Evolutionary conservation across 2,329 filamentous ascomycete species (phyloP), one percentile per base, ranked within the genome.

Genomic region (Aspergillus piperis): DNA sequence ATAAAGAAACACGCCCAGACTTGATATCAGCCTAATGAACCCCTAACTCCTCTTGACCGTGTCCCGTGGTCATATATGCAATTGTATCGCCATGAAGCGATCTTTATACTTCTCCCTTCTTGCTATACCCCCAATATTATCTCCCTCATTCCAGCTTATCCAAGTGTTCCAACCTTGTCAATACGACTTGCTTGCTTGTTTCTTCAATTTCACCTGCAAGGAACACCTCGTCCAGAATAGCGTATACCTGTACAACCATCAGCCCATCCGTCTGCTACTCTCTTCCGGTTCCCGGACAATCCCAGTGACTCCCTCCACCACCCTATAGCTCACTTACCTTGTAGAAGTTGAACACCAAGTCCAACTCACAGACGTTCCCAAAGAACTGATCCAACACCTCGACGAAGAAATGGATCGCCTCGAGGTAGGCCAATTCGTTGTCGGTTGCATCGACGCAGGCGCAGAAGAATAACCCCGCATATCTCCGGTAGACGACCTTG

Each of bases 351-450:
- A 89, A 88, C 17, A 88, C 86, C 75, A 99, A 82, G 80, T 99
- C 95, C 75, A 99, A 83, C 82, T 99, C 95, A 81, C 95, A 99
- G 61, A 99, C 95, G 77, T 99, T 99, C 67, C 95, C 95, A 77
- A 99, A 99, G 81, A 99, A 99, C 72, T 93, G 88, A 83, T 99
- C 95, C 71, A 99, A 85, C 63, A 99, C 95, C 82, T 99, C 95
- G 70, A 99, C 95, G 73, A 99, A 99, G 83, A 99, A 99, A 80
- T 99, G 95, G 73, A 99, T 97, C 6, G 93, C 95, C 80, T 99
- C 95, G 61, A 99, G 85, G 73, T 92, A 98, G 25, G 95, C 94
- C 62, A 99, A 83, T 82, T 99, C 95, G 79, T 98, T 99, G 79
- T 99, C 95, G 78, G 97, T 98, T 54, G 94, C 96, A 80, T 99